phyloP scores from a whole-genome alignment of 805 yeast genomes.

The Sugiyamaella mastotermitis region DNA sequence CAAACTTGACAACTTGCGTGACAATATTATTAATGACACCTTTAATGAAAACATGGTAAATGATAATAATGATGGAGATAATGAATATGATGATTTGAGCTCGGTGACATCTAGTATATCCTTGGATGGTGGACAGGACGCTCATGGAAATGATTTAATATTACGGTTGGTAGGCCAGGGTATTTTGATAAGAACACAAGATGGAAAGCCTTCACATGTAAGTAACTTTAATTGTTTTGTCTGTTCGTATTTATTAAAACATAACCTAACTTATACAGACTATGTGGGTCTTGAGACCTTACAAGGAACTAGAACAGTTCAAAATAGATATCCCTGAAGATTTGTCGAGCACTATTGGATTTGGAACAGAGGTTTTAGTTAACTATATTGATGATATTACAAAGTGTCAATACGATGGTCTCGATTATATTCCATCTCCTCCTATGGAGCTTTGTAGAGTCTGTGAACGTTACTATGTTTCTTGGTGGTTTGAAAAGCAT shows the following conservation, averaged over 20 bases:
- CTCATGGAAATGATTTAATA: constrained; percentile 11
- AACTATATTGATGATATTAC: constrained; percentile 62
- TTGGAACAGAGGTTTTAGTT: constrained; percentile 80
- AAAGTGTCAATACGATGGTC: constrained; percentile 58
- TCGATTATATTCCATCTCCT: constrained; percentile 59
- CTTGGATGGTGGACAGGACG: no score
- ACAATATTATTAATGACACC: no score
- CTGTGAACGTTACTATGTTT: constrained; percentile 85
- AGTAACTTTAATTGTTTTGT: constrained; percentile 7
- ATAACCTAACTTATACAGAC: constrained; percentile 34
- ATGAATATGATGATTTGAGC: constrained; percentile 6
- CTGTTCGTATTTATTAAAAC: no score
- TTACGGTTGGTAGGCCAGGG: constrained; percentile 89
- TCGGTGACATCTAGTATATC: constrained; percentile 5
- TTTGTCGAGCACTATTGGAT: constrained; percentile 73
- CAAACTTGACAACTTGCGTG: no score
- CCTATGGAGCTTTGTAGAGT: constrained; percentile 80
- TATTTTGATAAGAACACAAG: constrained; percentile 66
- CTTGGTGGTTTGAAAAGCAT: constrained; percentile 95
- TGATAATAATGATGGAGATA: constrained; percentile 6
- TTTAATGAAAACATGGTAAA: not conserved
- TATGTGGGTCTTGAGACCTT: constrained; percentile 89
- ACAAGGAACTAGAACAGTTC: constrained; percentile 52
- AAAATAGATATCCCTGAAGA: constrained; percentile 64
- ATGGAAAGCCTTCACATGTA: constrained; percentile 55